Evolutionary conservation across 495 filamentous ascomycete species (phyloP).

Genomic region (Penicillium verhagenii): DNA sequence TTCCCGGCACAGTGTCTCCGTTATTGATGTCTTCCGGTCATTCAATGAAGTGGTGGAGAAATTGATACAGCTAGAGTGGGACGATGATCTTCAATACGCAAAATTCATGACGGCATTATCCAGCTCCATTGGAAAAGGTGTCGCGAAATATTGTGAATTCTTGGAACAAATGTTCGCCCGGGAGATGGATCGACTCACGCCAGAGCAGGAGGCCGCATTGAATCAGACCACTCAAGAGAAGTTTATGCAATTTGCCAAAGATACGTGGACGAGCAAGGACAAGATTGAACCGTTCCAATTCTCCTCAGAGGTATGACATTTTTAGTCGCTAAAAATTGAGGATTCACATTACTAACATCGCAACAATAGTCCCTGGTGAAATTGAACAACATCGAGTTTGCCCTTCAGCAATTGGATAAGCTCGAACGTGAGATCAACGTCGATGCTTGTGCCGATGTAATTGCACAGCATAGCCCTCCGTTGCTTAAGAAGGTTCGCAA

Average conservation of each 20-base stretch:
- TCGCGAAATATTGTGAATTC: constrained; percentile 88
- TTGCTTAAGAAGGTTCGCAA: constrained; percentile 56
- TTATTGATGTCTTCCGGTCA: constrained; percentile 90
- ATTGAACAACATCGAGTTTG: constrained; percentile 96
- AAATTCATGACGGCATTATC: constrained; percentile 96
- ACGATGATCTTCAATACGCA: constrained; percentile 87
- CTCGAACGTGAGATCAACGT: constrained; percentile 88
- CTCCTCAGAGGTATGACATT: constrained; percentile 74
- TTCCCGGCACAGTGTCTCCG: constrained; percentile 85
- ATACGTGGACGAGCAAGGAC: constrained; percentile 90
- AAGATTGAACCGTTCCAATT: constrained; percentile 98
- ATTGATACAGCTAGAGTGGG: constrained; percentile 83
- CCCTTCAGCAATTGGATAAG: constrained; percentile 83
- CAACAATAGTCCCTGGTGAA: constrained; percentile 82
- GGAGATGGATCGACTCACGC: constrained; percentile 89
- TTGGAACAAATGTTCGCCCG: constrained; percentile 81
- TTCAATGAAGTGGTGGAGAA: constrained; percentile 90
- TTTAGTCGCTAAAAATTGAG: neutral
- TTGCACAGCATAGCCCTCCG: constrained; percentile 63
- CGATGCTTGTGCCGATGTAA: constrained; percentile 85
- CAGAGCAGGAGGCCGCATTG: constrained; percentile 78
- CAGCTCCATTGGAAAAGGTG: constrained; percentile 78
- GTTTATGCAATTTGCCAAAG: constrained; percentile 87
- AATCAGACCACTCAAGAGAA: constrained; percentile 85
- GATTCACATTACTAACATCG: constrained; percentile 14